Conservation (phyloP, 139 green algal genomes). For the Coelastrella sp. region DNA sequence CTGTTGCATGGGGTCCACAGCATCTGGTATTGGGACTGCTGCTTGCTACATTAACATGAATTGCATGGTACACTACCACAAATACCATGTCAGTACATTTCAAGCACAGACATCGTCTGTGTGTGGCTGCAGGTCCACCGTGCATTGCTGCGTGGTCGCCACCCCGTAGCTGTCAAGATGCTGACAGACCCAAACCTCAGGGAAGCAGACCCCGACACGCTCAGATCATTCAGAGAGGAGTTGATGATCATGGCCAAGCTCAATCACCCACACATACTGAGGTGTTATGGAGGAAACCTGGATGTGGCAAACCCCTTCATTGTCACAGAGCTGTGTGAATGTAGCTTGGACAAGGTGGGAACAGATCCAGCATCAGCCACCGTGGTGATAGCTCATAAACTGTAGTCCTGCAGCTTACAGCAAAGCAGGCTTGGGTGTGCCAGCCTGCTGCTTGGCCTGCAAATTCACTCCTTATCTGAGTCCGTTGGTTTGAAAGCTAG, state of each 20-base stretch:
- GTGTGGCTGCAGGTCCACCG: constrained; percentile 28
- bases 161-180: constrained; percentile 45
- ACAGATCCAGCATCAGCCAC: neutral
- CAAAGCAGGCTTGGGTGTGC: too few species aligned
- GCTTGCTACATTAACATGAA: too few species aligned
- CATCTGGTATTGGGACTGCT: too few species aligned
- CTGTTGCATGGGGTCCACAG: too few species aligned
- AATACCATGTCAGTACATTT: too few species aligned
- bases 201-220: neutral
- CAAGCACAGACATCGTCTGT: too few species aligned
- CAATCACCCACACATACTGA: constrained; percentile 31
- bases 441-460: too few species aligned
- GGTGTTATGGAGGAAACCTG: constrained; percentile 36
- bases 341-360: constrained; percentile 43
- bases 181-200: constrained; percentile 35
- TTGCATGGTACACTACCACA: too few species aligned
- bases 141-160: neutral
- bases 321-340: constrained; percentile 34
- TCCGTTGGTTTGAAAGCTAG: too few species aligned
- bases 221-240: constrained; percentile 20
- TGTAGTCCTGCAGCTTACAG: too few species aligned
- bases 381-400: too few species aligned
- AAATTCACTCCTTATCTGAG: too few species aligned
- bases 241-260: constrained; percentile 42
- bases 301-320: constrained; percentile 35